phyloP scores from a whole-genome alignment of 441 rosid genomes.

The Populus hybrid region DNA sequence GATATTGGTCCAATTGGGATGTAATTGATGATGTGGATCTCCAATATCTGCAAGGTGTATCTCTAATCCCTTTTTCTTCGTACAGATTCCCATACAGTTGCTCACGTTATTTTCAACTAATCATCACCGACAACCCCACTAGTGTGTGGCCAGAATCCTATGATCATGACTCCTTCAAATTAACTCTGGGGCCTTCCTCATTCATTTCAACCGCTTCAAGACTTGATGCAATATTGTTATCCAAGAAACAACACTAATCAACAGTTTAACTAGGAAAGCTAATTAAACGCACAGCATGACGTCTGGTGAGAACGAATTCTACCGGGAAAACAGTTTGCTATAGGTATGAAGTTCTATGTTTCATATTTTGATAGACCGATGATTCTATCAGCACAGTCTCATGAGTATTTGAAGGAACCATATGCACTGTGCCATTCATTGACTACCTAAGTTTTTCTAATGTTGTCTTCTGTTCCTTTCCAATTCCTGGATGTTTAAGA shows the following conservation, averaged over 20 bases:
- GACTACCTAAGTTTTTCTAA: not conserved
- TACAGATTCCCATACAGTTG: conserved; percentile 46
- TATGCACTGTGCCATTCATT: not conserved
- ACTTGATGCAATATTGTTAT: not conserved
- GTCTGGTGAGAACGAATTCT: not conserved
- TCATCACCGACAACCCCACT: conserved; percentile 45
- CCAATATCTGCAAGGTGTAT: conserved; percentile 19
- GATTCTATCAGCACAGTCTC: not conserved
- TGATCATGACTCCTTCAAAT: conserved; percentile 36
- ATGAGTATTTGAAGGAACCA: not conserved
- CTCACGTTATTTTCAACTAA: conserved; percentile 44
- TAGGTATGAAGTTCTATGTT: not conserved
- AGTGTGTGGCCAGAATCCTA: conserved; percentile 32
- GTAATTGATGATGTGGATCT: conserved; percentile 41
- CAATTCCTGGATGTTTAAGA: not conserved
- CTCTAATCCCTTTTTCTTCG: conserved; percentile 25
- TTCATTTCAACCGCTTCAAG: not conserved
- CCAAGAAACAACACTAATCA: not conserved
- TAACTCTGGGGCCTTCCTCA: conserved; percentile 17
- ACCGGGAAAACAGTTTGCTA: not conserved
- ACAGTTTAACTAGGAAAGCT: not conserved
- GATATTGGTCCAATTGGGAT: conserved; percentile 25
- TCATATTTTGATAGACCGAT: not conserved
- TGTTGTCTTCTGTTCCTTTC: not conserved
- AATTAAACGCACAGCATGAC: not conserved